These are phyloP conservation scores for Orbilia brochopaga DNA, from an alignment of 2,329 filamentous ascomycete species.

Conservation along the genomic window DNA sequence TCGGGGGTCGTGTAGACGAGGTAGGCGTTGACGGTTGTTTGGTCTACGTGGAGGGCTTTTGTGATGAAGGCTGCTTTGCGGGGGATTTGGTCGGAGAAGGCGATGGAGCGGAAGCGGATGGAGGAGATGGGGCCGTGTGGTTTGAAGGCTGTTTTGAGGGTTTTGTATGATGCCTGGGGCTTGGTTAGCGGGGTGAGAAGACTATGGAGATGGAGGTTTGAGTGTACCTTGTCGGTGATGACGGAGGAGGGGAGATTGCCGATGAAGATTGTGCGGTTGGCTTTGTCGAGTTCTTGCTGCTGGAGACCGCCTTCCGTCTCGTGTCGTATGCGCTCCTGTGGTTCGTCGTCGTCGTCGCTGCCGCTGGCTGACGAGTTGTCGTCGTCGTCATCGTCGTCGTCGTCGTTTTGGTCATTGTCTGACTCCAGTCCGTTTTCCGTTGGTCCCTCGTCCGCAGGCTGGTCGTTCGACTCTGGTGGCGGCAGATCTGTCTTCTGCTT, in stretches of 20 bases:
- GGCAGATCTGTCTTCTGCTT: slow-evolving; percentile 56
- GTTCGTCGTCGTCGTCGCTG: slow-evolving; percentile 54
- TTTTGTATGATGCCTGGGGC: slow-evolving; percentile 65
- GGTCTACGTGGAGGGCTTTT: slow-evolving; percentile 88
- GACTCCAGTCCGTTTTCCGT: slow-evolving; percentile 55
- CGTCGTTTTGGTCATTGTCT: slow-evolving; percentile 56
- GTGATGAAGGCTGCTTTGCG: slow-evolving; percentile 95
- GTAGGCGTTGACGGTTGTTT: slow-evolving; percentile 92
- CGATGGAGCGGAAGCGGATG: slow-evolving; percentile 89
- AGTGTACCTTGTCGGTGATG: slow-evolving; percentile 77
- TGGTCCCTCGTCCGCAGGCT: slow-evolving; percentile 53
- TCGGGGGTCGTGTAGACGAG: slow-evolving; percentile 79
- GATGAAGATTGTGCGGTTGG: slow-evolving; percentile 86
- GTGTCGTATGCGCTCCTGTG: slow-evolving; percentile 58
- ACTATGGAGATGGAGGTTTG: slow-evolving; percentile 67
- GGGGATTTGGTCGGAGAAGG: slow-evolving; percentile 79
- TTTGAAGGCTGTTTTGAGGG: slow-evolving; percentile 53
- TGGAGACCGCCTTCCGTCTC: slow-evolving; percentile 60
- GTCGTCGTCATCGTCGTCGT: slow-evolving; percentile 53
- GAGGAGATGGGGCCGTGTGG: slow-evolving; percentile 71
- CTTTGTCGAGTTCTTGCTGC: slow-evolving; percentile 75
- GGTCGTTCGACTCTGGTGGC: slow-evolving; percentile 59
- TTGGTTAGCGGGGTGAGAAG: slow-evolving; percentile 67
- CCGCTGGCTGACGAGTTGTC: not conserved
- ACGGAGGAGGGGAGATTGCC: slow-evolving; percentile 85